A percentile compares a stretch with the other conserved stretches of the same genome.
Conservation (phyloP, 495 filamentous ascomycete species). For the Penicillium paxilli region DNA sequence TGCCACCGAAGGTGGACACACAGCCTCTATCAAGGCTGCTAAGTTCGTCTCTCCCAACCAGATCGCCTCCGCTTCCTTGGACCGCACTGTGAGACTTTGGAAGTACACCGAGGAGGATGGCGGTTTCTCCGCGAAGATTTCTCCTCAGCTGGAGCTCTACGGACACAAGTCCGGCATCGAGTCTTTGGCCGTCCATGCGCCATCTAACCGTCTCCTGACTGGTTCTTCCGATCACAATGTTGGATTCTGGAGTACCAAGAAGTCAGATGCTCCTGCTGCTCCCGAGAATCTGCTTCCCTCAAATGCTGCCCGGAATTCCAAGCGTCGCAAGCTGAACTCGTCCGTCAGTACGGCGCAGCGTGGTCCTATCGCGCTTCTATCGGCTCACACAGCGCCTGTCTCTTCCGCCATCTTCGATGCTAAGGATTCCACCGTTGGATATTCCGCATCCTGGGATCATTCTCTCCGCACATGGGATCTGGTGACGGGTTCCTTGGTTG, state of each 20-base stretch:
- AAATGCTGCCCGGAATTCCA: slow-evolving; percentile 55
- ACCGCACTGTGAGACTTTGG: slow-evolving; percentile 84
- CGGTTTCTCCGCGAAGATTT: slow-evolving; percentile 59
- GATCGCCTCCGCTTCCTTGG: slow-evolving; percentile 77
- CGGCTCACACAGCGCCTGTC: slow-evolving; percentile 69
- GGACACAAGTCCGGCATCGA: slow-evolving; percentile 78
- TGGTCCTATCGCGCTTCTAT: slow-evolving; percentile 73
- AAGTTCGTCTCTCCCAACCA: slow-evolving; percentile 76
- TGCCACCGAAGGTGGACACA: slow-evolving; percentile 67
- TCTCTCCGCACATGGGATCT: slow-evolving; percentile 90
- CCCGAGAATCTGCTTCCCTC: slow-evolving; percentile 65
- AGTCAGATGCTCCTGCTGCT: slow-evolving; percentile 69
- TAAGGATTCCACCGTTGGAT: slow-evolving; percentile 80
- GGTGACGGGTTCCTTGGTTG: slow-evolving; percentile 69
- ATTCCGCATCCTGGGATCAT: slow-evolving; percentile 87
- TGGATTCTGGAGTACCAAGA: slow-evolving; percentile 80
- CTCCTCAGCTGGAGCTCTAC: slow-evolving; percentile 79
- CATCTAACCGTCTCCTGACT: slow-evolving; percentile 75
- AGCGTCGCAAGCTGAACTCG: slow-evolving; percentile 75
- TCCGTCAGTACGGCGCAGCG: slow-evolving; percentile 66
- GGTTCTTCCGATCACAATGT: slow-evolving; percentile 77
- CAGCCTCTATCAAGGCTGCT: slow-evolving; percentile 71
- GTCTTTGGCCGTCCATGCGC: slow-evolving; percentile 71
- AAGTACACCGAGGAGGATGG: slow-evolving; percentile 71
- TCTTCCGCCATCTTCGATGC: slow-evolving; percentile 80